Evolutionary conservation across 805 yeast genomes (phyloP).

Genomic region (Barnettozyma vustinii): DNA sequence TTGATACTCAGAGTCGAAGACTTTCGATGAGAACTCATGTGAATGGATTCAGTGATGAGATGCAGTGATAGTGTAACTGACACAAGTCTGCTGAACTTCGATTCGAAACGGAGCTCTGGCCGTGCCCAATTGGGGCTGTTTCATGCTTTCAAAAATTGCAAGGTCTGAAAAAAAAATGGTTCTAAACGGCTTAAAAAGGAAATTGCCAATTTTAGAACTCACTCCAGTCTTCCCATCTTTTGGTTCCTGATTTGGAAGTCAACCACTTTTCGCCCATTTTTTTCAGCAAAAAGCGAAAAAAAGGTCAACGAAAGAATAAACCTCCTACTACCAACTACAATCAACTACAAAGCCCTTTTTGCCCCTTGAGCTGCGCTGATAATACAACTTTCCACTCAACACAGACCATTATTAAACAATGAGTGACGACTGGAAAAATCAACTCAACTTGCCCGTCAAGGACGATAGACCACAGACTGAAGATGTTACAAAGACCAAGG

Average conservation of each 20-base stretch:
- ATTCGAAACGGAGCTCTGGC: background rate
- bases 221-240: background rate
- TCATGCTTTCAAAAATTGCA: background rate
- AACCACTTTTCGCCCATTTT: background rate
- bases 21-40: constrained; percentile 18
- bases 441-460: constrained; percentile 69
- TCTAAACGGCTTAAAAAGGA: background rate
- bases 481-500: constrained; percentile 89
- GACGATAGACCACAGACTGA: constrained; percentile 97
- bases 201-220: background rate
- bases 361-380: background rate
- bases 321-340: background rate
- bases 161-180: background rate
- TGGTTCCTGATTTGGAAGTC: background rate
- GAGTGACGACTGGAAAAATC: constrained; percentile 67
- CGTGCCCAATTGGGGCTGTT: background rate
- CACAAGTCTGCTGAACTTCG: background rate
- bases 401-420: constrained; percentile 13
- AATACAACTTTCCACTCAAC: background rate
- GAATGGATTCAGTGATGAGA: background rate
- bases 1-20: constrained; percentile 22
- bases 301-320: background rate
- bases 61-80: background rate
- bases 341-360: background rate
- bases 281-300: background rate